Conservation (phyloP, 139 green algal genomes). For the Chlamydomonas urium region DNA sequence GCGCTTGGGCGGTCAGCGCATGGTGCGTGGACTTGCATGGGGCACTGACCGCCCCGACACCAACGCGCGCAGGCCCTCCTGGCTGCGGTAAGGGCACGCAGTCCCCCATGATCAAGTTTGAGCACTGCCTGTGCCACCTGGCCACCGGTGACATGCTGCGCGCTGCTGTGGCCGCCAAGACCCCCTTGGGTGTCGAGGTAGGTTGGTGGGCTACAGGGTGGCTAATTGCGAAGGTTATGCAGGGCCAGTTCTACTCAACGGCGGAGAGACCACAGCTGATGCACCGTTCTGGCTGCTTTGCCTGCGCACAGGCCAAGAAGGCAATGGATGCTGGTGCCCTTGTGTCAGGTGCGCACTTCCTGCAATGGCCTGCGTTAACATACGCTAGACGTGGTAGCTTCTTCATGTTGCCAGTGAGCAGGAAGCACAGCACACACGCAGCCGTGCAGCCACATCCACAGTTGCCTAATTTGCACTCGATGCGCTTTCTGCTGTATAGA, state of each 20-base stretch:
- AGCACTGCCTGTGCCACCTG: slow-evolving; percentile 97
- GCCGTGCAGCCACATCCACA: no score
- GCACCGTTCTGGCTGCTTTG: neutral
- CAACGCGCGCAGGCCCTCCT: slow-evolving; percentile 65
- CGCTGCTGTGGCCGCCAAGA: slow-evolving; percentile 80
- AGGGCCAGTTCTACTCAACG: no score
- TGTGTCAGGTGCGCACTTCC: slow-evolving; percentile 49
- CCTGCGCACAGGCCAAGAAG: slow-evolving; percentile 91
- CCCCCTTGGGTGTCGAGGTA: slow-evolving; percentile 72
- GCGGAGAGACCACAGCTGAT: no score
- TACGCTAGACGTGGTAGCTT: no score
- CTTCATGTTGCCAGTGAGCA: no score
- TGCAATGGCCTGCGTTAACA: no score
- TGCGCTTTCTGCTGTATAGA: no score
- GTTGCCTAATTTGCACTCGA: no score
- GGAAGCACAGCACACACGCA: no score
- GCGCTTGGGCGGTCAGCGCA: neutral
- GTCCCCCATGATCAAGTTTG: slow-evolving; percentile 89
- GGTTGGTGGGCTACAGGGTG: no score
- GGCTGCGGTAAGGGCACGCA: slow-evolving; percentile 92
- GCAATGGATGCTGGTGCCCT: slow-evolving; percentile 92
- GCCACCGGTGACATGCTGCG: slow-evolving; percentile 95
- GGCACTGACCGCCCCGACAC: neutral
- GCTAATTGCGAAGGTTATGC: no score
- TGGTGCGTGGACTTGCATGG: neutral